phyloP scores from a whole-genome alignment of 768 basidiomycete genomes.

The Pholiota molesta region DNA sequence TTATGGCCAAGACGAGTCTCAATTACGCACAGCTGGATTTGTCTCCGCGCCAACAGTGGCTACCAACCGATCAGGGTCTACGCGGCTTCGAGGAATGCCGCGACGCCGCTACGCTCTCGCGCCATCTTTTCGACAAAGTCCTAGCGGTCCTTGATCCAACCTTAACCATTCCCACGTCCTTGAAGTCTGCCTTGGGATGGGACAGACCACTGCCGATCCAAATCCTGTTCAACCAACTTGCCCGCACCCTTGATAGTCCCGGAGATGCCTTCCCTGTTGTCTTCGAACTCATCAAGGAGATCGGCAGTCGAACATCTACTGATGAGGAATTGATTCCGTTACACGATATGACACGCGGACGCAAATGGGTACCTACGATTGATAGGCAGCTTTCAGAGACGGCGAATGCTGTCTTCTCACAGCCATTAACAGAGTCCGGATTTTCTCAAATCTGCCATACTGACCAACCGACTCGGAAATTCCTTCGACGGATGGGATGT shows the following conservation, averaged over 20 bases:
- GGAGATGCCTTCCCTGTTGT: conserved; percentile 20
- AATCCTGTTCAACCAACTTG: conserved; percentile 37
- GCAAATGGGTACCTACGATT: conserved; percentile 39
- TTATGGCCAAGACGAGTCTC: conserved; percentile 19
- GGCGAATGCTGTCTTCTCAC: conserved; percentile 25
- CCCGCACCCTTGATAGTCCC: conserved; percentile 19
- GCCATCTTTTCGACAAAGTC: conserved; percentile 42
- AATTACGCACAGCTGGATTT: conserved; percentile 18
- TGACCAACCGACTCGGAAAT: conserved; percentile 16
- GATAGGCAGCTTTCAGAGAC: conserved; percentile 18
- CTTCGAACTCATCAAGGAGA: conserved; percentile 31
- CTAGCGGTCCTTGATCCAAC: conserved; percentile 32
- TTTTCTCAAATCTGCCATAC: conserved; percentile 29
- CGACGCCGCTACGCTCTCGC: conserved; percentile 23
- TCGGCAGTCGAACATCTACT: conserved; percentile 27
- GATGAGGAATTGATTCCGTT: conserved; percentile 21
- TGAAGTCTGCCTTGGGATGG: conserved; percentile 42
- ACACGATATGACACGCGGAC: conserved; percentile 15
- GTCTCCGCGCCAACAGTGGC: conserved; percentile 29
- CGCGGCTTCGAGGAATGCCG: conserved; percentile 30
- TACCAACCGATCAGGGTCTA: conserved; percentile 42
- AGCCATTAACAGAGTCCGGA: conserved; percentile 23
- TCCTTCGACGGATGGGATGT: conserved; percentile 42
- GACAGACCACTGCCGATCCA: conserved; percentile 33
- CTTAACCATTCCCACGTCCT: conserved; percentile 26